These are phyloP conservation scores for Coelastrella sp. DNA, from an alignment of 139 green algal species.

Conservation along the genomic window DNA sequence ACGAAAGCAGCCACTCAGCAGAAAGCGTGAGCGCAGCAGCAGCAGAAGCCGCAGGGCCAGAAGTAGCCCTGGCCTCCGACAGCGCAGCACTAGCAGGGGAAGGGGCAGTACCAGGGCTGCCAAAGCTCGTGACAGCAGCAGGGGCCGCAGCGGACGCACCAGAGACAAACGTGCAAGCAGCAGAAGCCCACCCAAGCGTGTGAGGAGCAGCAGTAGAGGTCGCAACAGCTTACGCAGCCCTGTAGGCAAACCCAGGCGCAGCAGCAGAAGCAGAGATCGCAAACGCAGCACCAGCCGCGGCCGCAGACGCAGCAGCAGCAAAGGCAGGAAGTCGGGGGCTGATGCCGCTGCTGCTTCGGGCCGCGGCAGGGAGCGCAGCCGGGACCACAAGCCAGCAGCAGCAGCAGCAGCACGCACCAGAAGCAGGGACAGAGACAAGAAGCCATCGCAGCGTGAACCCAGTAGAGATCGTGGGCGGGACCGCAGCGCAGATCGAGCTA, in stretches of 20 bases:
- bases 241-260: neutral
- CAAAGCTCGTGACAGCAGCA: neutral
- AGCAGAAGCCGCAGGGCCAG: neutral
- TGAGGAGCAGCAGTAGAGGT: too few species aligned
- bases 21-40: slow-evolving; percentile 11
- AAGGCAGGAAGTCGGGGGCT: neutral
- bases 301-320: slow-evolving; percentile 22
- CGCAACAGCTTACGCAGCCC: too few species aligned
- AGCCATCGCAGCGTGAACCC: neutral
- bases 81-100: slow-evolving; percentile 23
- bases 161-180: neutral
- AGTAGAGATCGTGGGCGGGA: neutral
- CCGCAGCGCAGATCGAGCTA: too few species aligned
- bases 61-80: neutral
- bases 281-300: neutral
- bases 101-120: neutral
- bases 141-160: neutral
- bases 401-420: neutral
- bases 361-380: neutral
- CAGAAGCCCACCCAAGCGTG: too few species aligned
- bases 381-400: neutral
- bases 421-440: neutral
- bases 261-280: slow-evolving; percentile 14
- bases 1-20: slow-evolving; percentile 6
- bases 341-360: too few species aligned